A percentile compares a stretch with the other conserved stretches of the same genome.
These are phyloP conservation scores for Eucalyptus coolabah DNA, from an alignment of 345 rosid species.

Conservation along the genomic window DNA sequence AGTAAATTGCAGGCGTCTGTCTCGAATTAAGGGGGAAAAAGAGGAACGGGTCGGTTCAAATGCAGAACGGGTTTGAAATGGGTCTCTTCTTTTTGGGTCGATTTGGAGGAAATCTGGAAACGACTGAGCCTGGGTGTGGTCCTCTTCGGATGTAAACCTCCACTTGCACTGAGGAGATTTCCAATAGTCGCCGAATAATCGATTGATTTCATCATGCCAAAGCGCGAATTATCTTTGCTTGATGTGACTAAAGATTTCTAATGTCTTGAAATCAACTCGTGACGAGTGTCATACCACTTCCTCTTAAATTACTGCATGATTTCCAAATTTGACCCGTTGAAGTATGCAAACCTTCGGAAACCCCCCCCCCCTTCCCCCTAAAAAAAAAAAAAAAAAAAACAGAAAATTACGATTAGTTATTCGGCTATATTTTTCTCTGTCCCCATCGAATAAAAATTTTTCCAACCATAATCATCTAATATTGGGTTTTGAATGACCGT, in stretches of 20 bases:
- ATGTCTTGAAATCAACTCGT: neutral
- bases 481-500: neutral
- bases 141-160: neutral
- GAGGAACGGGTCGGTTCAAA: neutral
- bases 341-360: neutral
- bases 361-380: rapidly evolving
- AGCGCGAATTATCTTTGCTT: neutral
- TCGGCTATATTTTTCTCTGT: neutral
- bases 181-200: neutral
- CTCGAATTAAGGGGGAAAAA: neutral
- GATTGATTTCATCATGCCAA: neutral
- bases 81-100: neutral
- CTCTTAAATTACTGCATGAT: neutral
- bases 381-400: no score
- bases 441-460: neutral
- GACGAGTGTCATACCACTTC: rapidly evolving
- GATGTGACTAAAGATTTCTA: neutral
- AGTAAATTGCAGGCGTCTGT: no score
- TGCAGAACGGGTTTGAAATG: neutral
- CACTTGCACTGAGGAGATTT: neutral
- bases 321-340: neutral
- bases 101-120: neutral
- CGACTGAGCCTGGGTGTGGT: neutral
- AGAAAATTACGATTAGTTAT: neutral
- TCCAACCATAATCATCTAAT: neutral